Base-by-base conservation (phyloP, 768 basidiomycete species). In the Suillus variegatus region DNA sequence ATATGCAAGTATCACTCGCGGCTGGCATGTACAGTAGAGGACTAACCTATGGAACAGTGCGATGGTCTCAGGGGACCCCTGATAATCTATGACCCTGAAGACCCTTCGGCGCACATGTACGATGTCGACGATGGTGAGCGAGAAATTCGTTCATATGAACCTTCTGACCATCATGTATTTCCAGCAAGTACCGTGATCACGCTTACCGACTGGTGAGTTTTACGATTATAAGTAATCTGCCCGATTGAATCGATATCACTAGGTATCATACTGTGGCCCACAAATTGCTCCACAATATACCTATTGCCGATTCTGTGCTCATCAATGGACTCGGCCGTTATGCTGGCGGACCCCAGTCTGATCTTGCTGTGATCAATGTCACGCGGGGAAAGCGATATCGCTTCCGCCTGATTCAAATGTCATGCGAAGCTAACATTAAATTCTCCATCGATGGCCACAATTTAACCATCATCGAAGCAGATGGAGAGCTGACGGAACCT, bases 401-500 rank as follows among this genome's bases (percentile, higher is more conserved):
- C 22, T 73, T 79, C 64, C 78, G 80, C 6, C 60, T 81, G 2
- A 54, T 82, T 13, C 72, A 69, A 32, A 74, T 80, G 13, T 79
- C 83, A 2, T 85, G 85, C 65, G 79, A 81, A 40, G 77, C 73
- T 0, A 75, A 72, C 69, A 84, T 77, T 68, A 74, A 68, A 20
- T 82, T 85, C 72, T 79, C 79, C 1, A 82, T 85, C 63, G 81
- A 84, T 65, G 77, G 76, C 1, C 84, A 85, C 63, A 65, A 52
- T 1, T 72, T 84, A 69, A 83, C 79, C 0, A 71, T 85, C 58
- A 84, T 85, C 52, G 84, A 85, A 69, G 79, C 75, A 4, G 84
- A 85, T 61, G 81, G 80, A 10, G 67, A 74, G n/a, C 78, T 78
- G 65, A 72, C 75, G 6, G 64, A 78, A 58, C 82, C 85, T 0